Evolutionary conservation across 164 flowering plant genomes (phyloP), one percentile per base, ranked within the genome.

Genomic region (Malania oleifera): DNA sequence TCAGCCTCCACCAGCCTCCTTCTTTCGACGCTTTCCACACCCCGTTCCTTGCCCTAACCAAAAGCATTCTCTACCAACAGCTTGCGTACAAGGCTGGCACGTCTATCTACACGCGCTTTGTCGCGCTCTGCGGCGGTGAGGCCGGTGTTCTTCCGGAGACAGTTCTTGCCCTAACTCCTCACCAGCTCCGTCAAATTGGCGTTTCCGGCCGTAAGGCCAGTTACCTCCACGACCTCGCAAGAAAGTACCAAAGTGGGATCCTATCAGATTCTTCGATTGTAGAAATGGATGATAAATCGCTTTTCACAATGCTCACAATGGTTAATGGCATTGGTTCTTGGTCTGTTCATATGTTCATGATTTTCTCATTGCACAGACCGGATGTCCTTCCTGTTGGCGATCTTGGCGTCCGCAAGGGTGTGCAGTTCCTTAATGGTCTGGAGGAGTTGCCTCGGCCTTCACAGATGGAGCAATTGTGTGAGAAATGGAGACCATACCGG

Each of bases 281-380:
- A 7, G 81, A 70, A n/a, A 83, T 93, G 96, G 99, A 93, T 50
- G 99, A 90, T 54, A 82, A 80, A 46, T 83, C 95, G 6, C 75
- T 93, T 34, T 88, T 88, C 61, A 77, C 97, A 1, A 93, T 93
- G 99, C 82, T 93, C 1, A 86, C 97, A 0, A 93, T 93, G 99
- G 99, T 93, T 15, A 86, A 90, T 66, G 99, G 99, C 13, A 90
- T 93, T 34, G 97, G 99, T 1, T 80, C 92, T 1, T 90, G 99
- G 99, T 88, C 97, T 0, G 97, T 88, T 7, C 99, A 93, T 49
- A 93, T 90, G 99, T 93, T 93, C 68, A 90, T 93, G 99, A 88
- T 93, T 20, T 86, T 88, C 66, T 86, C 96, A 27, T 73, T 93
- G 14, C 96, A 86, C 44, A 79, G 99, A 52, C 97, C 99, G 1